Conservation (phyloP, 768 basidiomycete species). For the Hypsizygus marmoreus region DNA sequence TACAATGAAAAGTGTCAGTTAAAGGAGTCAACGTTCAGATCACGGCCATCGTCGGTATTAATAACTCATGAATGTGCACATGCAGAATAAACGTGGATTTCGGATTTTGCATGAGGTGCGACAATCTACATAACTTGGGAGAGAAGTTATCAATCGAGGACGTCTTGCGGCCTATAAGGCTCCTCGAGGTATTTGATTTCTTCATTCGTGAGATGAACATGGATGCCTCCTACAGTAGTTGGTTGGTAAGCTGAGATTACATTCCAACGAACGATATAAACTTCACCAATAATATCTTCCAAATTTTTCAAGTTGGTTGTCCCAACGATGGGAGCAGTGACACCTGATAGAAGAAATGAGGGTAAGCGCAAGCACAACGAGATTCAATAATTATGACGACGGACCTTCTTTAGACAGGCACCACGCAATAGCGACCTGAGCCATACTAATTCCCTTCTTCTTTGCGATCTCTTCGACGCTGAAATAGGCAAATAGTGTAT, state of each 20-base stretch:
- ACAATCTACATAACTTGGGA: too few species aligned
- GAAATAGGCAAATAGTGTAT: slow-evolving; percentile 3
- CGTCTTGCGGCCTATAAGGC: slow-evolving; percentile 46
- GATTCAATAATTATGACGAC: slow-evolving; percentile 2
- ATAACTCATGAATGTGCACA: too few species aligned
- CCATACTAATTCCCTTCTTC: slow-evolving; percentile 53
- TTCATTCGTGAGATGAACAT: slow-evolving; percentile 54
- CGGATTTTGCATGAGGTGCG: too few species aligned
- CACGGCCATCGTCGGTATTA: too few species aligned
- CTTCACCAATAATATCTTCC: slow-evolving; percentile 49
- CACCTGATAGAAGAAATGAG: slow-evolving; percentile 24
- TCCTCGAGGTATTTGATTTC: slow-evolving; percentile 59
- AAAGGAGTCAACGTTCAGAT: too few species aligned
- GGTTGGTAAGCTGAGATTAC: background rate
- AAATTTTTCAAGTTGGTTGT: slow-evolving; percentile 53
- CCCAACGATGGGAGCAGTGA: slow-evolving; percentile 63
- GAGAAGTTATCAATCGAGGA: too few species aligned
- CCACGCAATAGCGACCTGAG: slow-evolving; percentile 59
- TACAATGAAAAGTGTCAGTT: too few species aligned
- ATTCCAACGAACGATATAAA: background rate
- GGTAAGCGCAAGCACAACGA: background rate
- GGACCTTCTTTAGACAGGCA: slow-evolving; percentile 41
- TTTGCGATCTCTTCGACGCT: slow-evolving; percentile 50
- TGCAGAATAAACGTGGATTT: too few species aligned
- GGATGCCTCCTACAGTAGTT: slow-evolving; percentile 35